Base-by-base conservation (phyloP, 768 basidiomycete species). In the Mycena amicta region DNA sequence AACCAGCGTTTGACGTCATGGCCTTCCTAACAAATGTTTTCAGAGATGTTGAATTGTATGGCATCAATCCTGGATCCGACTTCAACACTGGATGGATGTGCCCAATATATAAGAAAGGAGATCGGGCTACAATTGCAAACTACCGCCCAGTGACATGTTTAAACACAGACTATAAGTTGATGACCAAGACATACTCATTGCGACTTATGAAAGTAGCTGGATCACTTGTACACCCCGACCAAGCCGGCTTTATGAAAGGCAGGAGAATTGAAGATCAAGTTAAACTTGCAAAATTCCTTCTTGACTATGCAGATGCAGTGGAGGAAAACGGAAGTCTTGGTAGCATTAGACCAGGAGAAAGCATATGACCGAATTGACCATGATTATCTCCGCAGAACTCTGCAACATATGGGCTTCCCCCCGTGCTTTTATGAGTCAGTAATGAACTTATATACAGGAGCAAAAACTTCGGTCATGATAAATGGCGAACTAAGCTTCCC, bases 331-430 rank as follows among this genome's bases (percentile, higher is more conserved):
- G 59, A n/a, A 1, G 25, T 60, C 2, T 23, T 60, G 2, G 54
- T 49, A 13, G 22, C 47, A 5, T 23, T 49, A 15, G 47, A 49
- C 27, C 47, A 49, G 27, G 47, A 49, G 50, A 29, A 33, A 37
- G 37, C 58, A 5, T 59, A 59, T 50, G 58, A 55, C 31, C 43
- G 55, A 23, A 52, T 60, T 4, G 29, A 23, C 25, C 59, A 60
- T 51, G 54, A 60, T 20, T 60, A 60, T 26, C 33, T 60, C 13
- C 40, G 46, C 31, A 49, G 15, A 49, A 39, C 39, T 1, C 26
- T 60, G 22, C 13, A 55, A 27, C 47, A 49, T 22, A 26, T 49
- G 47, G 26, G 26, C 6, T 25, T 49, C 27, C 47, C 47, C 27
- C 22, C 22, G 15, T 20, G 47, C 6, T 26, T 49, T 13, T 49